phyloP scores from a whole-genome alignment of 2,329 filamentous ascomycete genomes.

The Nemania sp. region DNA sequence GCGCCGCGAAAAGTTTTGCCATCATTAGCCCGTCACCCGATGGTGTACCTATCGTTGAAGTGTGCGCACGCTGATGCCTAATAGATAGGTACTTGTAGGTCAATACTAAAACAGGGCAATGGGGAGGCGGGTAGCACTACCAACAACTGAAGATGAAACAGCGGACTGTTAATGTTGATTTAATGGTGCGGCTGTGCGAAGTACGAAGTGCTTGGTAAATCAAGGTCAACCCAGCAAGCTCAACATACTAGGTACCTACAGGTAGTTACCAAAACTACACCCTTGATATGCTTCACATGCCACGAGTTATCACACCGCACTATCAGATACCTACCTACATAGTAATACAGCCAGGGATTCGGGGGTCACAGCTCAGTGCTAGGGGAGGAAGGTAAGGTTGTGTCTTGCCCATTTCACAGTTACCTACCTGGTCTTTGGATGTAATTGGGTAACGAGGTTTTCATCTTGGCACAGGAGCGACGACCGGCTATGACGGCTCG shows the following conservation, averaged over 20 bases:
- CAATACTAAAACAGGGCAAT: no score
- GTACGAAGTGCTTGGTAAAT: no score
- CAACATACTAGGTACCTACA: no score
- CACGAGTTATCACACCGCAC: no score
- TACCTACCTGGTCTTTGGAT: neutral
- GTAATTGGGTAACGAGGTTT: neutral
- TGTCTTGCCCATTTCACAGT: no score
- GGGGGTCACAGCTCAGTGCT: no score
- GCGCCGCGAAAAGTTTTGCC: neutral
- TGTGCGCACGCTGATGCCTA: neutral
- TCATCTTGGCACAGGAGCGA: neutral
- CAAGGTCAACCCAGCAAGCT: no score
- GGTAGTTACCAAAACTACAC: no score
- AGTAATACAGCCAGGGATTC: no score
- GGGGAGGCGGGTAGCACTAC: neutral
- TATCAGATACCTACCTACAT: no score
- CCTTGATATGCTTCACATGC: no score
- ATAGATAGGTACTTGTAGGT: neutral
- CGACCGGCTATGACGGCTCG: neutral
- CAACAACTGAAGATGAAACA: neutral
- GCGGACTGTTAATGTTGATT: neutral
- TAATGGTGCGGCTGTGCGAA: neutral
- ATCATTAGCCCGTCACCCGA: neutral
- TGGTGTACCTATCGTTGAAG: neutral
- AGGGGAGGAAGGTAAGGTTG: no score